phyloP scores from a whole-genome alignment of 2,329 filamentous ascomycete species.

The Neofusicoccum sp. region DNA sequence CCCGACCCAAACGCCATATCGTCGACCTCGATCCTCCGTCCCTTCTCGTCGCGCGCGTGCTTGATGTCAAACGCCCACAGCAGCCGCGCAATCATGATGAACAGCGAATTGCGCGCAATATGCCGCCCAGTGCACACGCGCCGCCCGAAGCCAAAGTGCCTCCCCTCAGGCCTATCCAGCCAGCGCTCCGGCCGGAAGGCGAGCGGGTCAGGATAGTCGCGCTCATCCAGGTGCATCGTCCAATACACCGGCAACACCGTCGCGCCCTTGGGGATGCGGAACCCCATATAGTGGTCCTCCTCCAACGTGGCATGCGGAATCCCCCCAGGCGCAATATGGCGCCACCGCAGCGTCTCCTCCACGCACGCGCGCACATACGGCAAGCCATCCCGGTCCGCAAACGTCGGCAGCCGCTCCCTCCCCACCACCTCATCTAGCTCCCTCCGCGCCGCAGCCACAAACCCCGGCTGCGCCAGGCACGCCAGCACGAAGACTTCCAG shows the following conservation, averaged over 20 bases:
- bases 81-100: conserved; percentile 54
- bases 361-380: conserved; percentile 34
- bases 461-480: conserved; percentile 25
- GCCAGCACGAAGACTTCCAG: conserved; percentile 28
- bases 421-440: conserved; percentile 31
- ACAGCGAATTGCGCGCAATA: conserved; percentile 39
- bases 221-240: conserved; percentile 24
- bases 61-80: conserved; percentile 55
- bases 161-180: conserved; percentile 25
- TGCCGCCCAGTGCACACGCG: conserved; percentile 45
- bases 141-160: conserved; percentile 52
- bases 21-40: conserved; percentile 25
- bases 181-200: conserved; percentile 41
- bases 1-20: conserved; percentile 29
- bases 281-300: conserved; percentile 53
- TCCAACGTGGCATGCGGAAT: conserved; percentile 48
- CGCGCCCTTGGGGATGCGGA: conserved; percentile 50
- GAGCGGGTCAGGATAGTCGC: conserved; percentile 32
- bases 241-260: conserved; percentile 40
- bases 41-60: conserved; percentile 25
- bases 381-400: conserved; percentile 29
- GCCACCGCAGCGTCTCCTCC: conserved; percentile 34
- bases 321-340: conserved; percentile 42
- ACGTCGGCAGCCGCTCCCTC: conserved; percentile 25
- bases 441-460: conserved; percentile 23